Percentiles rank a stretch among this genome's conserved stretches.
These are phyloP conservation scores for Manihot esculenta DNA, from an alignment of 441 rosid species.

Conservation along the genomic window DNA sequence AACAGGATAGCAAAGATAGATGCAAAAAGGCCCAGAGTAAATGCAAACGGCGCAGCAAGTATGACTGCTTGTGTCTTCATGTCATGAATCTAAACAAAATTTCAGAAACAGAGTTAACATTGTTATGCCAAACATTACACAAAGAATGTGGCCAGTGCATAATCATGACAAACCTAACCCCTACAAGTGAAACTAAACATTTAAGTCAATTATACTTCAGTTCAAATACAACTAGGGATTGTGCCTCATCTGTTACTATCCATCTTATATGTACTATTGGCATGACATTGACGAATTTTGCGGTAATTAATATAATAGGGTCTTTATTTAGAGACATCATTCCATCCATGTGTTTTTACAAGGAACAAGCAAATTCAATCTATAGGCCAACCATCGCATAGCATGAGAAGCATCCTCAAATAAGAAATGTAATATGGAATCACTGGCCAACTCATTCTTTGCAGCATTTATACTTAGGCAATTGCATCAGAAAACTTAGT, in stretches of 20 bases:
- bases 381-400: too few relatives aligned
- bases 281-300: too few relatives aligned
- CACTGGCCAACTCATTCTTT: too few relatives aligned
- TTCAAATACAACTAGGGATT: background rate
- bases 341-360: too few relatives aligned
- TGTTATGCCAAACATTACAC: constrained; percentile 42
- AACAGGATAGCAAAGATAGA: constrained; percentile 71
- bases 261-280: too few relatives aligned
- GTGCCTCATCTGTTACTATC: too few relatives aligned
- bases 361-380: too few relatives aligned
- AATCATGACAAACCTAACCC: too few relatives aligned
- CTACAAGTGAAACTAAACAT: background rate
- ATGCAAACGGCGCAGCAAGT: constrained; percentile 83
- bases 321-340: too few relatives aligned
- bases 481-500: background rate
- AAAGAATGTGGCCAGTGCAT: background rate
- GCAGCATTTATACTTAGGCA: background rate
- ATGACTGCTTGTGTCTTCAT: constrained; percentile 64
- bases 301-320: too few relatives aligned
- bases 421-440: background rate
- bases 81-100: constrained; percentile 57
- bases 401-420: background rate
- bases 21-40: constrained; percentile 68
- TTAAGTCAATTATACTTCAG: background rate
- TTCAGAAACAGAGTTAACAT: constrained; percentile 9